Percentiles rank a stretch among this genome's conserved stretches.
Evolutionary conservation across 2,329 filamentous ascomycete species (phyloP).

Genomic region (Stemphylium beticola): DNA sequence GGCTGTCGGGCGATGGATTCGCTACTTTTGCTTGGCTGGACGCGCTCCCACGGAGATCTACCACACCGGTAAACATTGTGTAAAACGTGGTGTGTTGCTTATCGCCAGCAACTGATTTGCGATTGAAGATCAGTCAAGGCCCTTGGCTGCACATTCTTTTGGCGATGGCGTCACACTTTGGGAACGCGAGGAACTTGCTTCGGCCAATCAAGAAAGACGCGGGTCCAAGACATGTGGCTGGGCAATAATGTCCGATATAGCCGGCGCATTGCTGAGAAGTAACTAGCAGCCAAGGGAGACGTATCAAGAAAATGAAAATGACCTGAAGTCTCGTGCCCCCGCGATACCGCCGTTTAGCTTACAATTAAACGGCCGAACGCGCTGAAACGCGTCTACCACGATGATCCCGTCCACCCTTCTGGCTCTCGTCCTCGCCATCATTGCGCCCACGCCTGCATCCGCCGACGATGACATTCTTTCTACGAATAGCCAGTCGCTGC

Average conservation of each 20-base stretch:
- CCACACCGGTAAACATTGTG: slow-evolving; percentile 12
- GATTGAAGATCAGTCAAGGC: neutral
- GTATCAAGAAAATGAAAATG: slow-evolving; percentile 14
- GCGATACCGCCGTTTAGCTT: slow-evolving; percentile 11
- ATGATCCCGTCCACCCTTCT: slow-evolving; percentile 29
- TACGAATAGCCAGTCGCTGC: slow-evolving; percentile 73
- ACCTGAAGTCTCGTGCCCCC: slow-evolving; percentile 2
- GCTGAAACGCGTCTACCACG: slow-evolving; percentile 20
- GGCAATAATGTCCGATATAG: slow-evolving; percentile 7
- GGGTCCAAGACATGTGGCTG: slow-evolving; percentile 4
- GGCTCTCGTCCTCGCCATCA: slow-evolving; percentile 21
- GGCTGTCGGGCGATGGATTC: neutral
- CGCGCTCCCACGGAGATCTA: neutral
- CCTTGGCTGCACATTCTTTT: neutral
- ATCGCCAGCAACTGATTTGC: slow-evolving; percentile 16
- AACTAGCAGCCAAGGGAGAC: slow-evolving; percentile 4
- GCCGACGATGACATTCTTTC: slow-evolving; percentile 18
- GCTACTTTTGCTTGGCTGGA: neutral
- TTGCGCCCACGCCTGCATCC: slow-evolving; percentile 16
- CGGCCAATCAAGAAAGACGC: slow-evolving; percentile 7
- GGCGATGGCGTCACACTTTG: slow-evolving; percentile 8
- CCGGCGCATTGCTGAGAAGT: slow-evolving; percentile 8
- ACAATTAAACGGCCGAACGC: slow-evolving; percentile 7
- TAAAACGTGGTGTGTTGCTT: slow-evolving; percentile 21
- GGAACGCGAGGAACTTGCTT: neutral